Percentiles rank a stretch among this genome's conserved stretches.
phyloP scores from a whole-genome alignment of 2,329 filamentous ascomycete species.

The Botrytis galanthina region DNA sequence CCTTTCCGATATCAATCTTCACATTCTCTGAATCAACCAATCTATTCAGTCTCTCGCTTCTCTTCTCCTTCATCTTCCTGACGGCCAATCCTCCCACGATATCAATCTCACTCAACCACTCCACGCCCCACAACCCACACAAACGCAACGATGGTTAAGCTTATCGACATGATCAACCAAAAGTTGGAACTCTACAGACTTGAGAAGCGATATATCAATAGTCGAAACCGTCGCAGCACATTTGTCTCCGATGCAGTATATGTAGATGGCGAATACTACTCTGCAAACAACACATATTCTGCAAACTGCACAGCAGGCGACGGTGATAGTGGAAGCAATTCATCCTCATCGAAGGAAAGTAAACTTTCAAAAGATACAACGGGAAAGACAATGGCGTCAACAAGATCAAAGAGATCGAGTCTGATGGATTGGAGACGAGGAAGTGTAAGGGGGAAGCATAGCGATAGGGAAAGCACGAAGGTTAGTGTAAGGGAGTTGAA shows the following conservation, averaged over 20 bases:
- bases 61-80: constrained; percentile 1
- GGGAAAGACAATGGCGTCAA: constrained; percentile 15
- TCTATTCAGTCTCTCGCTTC: background rate
- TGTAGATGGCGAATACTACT: constrained; percentile 83
- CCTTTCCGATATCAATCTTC: background rate
- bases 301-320: constrained; percentile 19
- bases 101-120: background rate
- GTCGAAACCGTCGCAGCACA: constrained; percentile 80
- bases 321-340: constrained; percentile 14
- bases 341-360: constrained; percentile 8
- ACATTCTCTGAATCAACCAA: background rate
- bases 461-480: constrained; percentile 6
- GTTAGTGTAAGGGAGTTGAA: constrained; percentile 17
- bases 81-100: constrained; percentile 1
- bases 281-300: constrained; percentile 10
- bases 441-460: constrained; percentile 10
- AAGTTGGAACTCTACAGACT: constrained; percentile 90
- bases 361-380: constrained; percentile 16
- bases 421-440: constrained; percentile 20
- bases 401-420: constrained; percentile 18
- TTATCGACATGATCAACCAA: constrained; percentile 60
- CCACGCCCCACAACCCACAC: constrained; percentile 7
- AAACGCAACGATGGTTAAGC: constrained; percentile 38
- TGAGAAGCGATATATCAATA: constrained; percentile 90
- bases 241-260: constrained; percentile 89